Evolutionary conservation across 192 early-diverging fungal genomes (phyloP), one percentile per base, ranked within the genome.

Genomic region (Coemansia sp.): DNA sequence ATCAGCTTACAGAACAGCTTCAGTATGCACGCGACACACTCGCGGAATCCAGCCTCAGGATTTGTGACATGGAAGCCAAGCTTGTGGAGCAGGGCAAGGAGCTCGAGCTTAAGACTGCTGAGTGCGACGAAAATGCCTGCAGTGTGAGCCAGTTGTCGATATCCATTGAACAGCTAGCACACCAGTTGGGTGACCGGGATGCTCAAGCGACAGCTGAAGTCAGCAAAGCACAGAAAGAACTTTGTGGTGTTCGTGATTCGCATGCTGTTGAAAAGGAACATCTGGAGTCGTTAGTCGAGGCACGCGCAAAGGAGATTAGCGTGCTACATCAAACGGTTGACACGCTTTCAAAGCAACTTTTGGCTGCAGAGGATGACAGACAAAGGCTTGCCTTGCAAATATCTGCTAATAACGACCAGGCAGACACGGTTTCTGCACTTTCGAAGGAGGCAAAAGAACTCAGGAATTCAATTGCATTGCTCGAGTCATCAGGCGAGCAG

Each of bases 231-330:
- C 12, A 59, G 38, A 7, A 59, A 8, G 38, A 59, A 8, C 38
- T 59, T n/a, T 25, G 16, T 16, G n/a, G 2, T 59, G 38, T 22
- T 17, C 17, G 2, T 5, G 39, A 59, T 41, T 6, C 14, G 43
- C 46, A 14, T 20, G 51, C 7, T 40, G 32, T 7, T 2, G 60
- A 69, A 32, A 62, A 50, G 41, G 7, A 19, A 12, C 9, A 12
- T 3, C 43, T 72, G 7, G 59, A 63, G 65, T 43, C 43, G 62
- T 45, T 51, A 44, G 56, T 65, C 43, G 50, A 39, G 12, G 38
- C n/a, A 13, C 42, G 22, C 43, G 22, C 61, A 46, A 62, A 62
- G 41, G 61, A 45, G 6, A 41, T 40, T 59, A 37, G 39, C 57
- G 39, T 25, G 57, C 57, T 59, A 9, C 32, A 59, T 2, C 6